A percentile compares a stretch with the other conserved stretches of the same genome.
phyloP scores from a whole-genome alignment of 305 asterid species.

The Fraxinus nigra region DNA sequence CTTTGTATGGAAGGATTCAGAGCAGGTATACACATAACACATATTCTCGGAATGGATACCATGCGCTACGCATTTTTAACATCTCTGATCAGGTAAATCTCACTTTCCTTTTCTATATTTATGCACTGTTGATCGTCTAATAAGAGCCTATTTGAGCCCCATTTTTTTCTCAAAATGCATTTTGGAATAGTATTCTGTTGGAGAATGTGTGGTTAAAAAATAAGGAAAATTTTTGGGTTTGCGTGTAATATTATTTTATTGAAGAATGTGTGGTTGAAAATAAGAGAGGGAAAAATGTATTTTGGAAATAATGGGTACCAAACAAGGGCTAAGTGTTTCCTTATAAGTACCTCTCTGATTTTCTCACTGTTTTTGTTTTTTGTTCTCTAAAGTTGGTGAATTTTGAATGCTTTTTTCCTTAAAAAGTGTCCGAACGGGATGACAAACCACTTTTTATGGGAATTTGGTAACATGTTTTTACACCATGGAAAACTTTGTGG shows the following conservation, averaged over 20 bases:
- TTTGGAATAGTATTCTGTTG: neutral
- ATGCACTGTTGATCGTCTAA: constrained; percentile 5
- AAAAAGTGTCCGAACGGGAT: constrained; percentile 15
- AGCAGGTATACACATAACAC: constrained; percentile 94
- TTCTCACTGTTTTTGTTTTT: neutral
- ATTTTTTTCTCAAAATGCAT: neutral
- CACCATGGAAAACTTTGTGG: constrained; percentile 11
- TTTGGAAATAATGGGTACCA: neutral
- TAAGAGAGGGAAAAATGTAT: neutral
- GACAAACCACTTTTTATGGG: constrained; percentile 8
- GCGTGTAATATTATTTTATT: neutral
- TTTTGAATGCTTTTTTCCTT: constrained; percentile 8
- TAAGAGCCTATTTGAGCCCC: neutral
- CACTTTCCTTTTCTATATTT: constrained; percentile 10
- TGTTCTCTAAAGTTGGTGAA: constrained; percentile 5
- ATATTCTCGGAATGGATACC: constrained; percentile 96
- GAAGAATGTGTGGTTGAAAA: neutral
- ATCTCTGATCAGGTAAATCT: constrained; percentile 81
- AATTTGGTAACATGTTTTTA: neutral
- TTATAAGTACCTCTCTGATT: constrained; percentile 17
- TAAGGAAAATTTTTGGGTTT: neutral
- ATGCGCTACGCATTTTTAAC: constrained; percentile 98
- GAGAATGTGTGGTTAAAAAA: neutral
- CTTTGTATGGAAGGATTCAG: constrained; percentile 98
- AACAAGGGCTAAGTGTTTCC: neutral